Base-by-base conservation (phyloP, 495 filamentous ascomycete species). In the Diplogelasinospora grovesii region DNA sequence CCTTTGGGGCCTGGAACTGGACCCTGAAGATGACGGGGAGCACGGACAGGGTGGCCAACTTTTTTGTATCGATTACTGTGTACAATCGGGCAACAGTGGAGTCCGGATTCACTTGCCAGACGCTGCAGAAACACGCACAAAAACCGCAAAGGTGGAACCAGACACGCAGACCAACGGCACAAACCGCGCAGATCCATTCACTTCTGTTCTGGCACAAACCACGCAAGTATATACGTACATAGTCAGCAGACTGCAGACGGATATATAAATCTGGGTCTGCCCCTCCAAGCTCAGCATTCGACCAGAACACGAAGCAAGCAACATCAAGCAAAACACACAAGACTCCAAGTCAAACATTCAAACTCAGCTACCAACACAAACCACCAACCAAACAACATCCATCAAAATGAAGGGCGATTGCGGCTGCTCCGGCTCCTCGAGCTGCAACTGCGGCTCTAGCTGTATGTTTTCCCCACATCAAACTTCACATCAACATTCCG, bases 331-430 rank as follows among this genome's bases (percentile, higher is more conserved):
- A 36, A 21, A 2, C 35, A 48, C 45, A 40, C 50, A 46, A 45
- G 28, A 49, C 22, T 37, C 13, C n/a, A 44, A 50, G 20, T 28
- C 16, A 43, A 35, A 37, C 32, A 37, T 9, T 28, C 39, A 21
- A n/a, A 26, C 36, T 32, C 41, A 34, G 51, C 37, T 36, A 46
- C 15, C 18, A 14, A 33, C 30, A 33, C 40, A 31, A 53, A 20
- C 30, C 16, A 6, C 36, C 33, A 46, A 56, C 31, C 50, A 50
- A 41, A 36, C 20, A 36, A 13, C 45, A 46, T 27, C 48, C 36
- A 49, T 46, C 64, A 69, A 61, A 48, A 68, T 70, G 66, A 62
- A 61, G 52, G 64, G 63, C 46, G 59, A 64, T 45, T 70, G 68
- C 55, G 47, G 51, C 49, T 71, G 69, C 58, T 61, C 63, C 55